phyloP scores from a whole-genome alignment of 2,329 filamentous ascomycete genomes.

The Pseudocercospora macadamiae region DNA sequence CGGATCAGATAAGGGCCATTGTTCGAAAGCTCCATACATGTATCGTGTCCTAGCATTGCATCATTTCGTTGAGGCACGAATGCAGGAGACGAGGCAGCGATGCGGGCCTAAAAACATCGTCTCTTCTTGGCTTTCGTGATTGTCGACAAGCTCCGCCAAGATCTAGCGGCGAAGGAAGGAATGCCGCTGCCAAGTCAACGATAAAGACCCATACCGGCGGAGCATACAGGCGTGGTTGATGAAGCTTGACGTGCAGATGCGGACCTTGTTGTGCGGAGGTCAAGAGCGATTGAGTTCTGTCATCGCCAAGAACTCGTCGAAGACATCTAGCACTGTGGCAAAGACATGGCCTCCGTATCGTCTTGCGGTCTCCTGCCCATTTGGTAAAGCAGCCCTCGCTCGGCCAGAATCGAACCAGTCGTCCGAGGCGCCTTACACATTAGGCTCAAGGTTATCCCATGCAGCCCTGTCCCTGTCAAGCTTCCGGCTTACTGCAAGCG shows the following conservation, averaged over 20 bases:
- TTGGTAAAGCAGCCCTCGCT: no score
- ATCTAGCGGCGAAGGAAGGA: background rate
- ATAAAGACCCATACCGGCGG: background rate
- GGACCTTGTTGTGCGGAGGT: background rate
- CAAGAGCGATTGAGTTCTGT: no score
- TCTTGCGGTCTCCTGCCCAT: no score
- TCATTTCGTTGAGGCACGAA: background rate
- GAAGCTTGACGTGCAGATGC: background rate
- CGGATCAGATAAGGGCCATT: background rate
- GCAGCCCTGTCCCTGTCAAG: constrained; percentile 1
- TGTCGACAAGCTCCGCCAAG: background rate
- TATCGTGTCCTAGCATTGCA: background rate
- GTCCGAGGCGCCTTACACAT: no score
- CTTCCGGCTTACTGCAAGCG: background rate
- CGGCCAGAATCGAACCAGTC: background rate
- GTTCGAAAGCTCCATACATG: background rate
- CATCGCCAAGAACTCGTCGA: background rate
- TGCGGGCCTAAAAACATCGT: background rate
- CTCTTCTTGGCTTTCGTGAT: background rate
- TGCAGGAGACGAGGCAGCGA: background rate
- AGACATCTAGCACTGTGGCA: background rate
- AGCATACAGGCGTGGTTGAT: background rate
- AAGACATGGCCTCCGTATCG: no score
- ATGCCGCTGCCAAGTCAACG: background rate
- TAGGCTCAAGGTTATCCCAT: no score